Evolutionary conservation across 345 rosid genomes (phyloP).

Genomic region (Lepidium didymum): DNA sequence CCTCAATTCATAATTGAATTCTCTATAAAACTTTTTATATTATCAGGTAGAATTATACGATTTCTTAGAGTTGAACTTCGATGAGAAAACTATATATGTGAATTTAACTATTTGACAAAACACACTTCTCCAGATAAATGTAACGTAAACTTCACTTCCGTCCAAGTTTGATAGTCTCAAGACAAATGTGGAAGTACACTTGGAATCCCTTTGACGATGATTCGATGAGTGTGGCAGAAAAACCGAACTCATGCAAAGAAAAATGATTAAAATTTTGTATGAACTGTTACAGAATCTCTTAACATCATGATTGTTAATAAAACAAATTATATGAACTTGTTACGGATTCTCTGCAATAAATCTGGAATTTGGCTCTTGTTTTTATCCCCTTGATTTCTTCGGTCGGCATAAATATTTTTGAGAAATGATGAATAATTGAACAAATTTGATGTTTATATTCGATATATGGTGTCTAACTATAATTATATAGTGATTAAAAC

Average conservation of each 20-base stretch:
- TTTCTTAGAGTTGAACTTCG: too few species aligned
- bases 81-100: too few species aligned
- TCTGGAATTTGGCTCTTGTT: not conserved
- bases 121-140: not conserved
- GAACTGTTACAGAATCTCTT: too few species aligned
- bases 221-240: slow-evolving; percentile 4
- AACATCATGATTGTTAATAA: not conserved
- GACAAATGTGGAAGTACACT: not conserved
- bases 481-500: too few species aligned
- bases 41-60: too few species aligned
- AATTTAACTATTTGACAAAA: too few species aligned
- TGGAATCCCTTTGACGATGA: not conserved
- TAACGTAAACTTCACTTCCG: not conserved
- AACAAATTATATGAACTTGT: slow-evolving; percentile 4
- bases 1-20: too few species aligned
- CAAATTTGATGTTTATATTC: too few species aligned
- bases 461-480: too few species aligned
- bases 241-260: not conserved
- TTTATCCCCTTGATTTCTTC: slow-evolving; percentile 9
- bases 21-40: too few species aligned
- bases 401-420: slow-evolving; percentile 6
- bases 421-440: not conserved
- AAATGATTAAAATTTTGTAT: too few species aligned
- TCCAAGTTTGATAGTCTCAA: not conserved
- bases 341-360: not conserved